A percentile compares a stretch with the other conserved stretches of the same genome.
These are phyloP conservation scores for Globisporangium solare DNA, from an alignment of 352 stramenopile genomes.

Conservation along the genomic window DNA sequence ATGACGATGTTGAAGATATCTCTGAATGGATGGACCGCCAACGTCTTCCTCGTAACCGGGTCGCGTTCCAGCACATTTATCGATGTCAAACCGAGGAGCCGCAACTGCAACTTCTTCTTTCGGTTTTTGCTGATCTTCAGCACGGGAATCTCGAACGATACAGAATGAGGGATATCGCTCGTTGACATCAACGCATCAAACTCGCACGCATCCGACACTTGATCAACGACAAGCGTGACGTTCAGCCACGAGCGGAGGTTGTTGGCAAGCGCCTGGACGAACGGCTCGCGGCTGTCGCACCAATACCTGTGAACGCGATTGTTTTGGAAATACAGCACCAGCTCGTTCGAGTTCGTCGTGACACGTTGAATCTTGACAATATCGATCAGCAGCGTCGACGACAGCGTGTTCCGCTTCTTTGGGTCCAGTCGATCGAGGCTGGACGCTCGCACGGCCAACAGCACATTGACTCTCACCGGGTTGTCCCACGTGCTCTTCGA, in stretches of 20 bases:
- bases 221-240: conserved; percentile 76
- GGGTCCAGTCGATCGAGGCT: conserved; percentile 73
- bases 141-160: conserved; percentile 82
- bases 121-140: conserved; percentile 84
- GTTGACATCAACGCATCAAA: conserved; percentile 80
- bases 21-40: conserved; percentile 59
- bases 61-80: conserved; percentile 73
- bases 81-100: conserved; percentile 62
- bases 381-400: conserved; percentile 81
- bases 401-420: conserved; percentile 61
- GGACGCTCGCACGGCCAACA: conserved; percentile 71
- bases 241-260: conserved; percentile 85
- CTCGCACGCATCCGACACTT: conserved; percentile 79
- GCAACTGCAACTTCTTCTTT: conserved; percentile 65
- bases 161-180: conserved; percentile 70
- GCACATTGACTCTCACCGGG: conserved; percentile 65
- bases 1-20: conserved; percentile 88
- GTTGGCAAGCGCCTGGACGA: conserved; percentile 84
- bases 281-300: conserved; percentile 81
- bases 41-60: conserved; percentile 59
- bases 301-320: conserved; percentile 86
- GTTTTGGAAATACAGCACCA: conserved; percentile 84
- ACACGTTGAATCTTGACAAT: conserved; percentile 88
- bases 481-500: conserved; percentile 58
- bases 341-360: conserved; percentile 77